Conservation (phyloP, 805 yeast genomes). For the Candida awuae region DNA sequence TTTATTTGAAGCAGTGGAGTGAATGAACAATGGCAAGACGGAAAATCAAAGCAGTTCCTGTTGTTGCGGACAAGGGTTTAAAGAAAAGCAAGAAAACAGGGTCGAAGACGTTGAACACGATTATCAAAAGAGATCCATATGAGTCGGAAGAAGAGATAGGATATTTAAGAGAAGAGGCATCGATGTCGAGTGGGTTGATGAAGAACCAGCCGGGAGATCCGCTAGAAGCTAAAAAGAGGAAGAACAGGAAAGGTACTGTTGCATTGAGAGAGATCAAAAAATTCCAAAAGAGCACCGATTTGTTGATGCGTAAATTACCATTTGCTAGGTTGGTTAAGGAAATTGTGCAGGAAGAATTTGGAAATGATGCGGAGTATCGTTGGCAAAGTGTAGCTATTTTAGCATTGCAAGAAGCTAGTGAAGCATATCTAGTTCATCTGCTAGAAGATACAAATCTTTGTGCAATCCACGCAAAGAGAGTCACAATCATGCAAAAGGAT, state of each 20-base stretch:
- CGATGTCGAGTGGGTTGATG: constrained; percentile 27
- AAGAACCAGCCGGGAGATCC: constrained; percentile 53
- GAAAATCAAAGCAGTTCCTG: constrained; percentile 2
- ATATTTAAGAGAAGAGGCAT: not conserved
- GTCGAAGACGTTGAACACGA: not conserved
- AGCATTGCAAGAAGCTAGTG: constrained; percentile 77
- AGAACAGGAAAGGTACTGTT: constrained; percentile 54
- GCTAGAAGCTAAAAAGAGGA: constrained; percentile 27
- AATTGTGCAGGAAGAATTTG: constrained; percentile 54
- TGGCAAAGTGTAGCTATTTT: constrained; percentile 76
- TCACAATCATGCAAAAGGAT: constrained; percentile 81
- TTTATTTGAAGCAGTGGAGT: too few relatives aligned
- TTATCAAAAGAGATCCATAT: constrained; percentile 6
- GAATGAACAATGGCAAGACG: constrained; percentile 9
- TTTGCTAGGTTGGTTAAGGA: constrained; percentile 72
- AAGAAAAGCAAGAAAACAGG: constrained; percentile 1
- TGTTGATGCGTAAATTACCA: constrained; percentile 63
- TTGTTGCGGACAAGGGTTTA: not conserved
- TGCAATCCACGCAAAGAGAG: constrained; percentile 74
- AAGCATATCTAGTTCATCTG: constrained; percentile 64
- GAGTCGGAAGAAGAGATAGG: constrained; percentile 6
- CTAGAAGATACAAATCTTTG: constrained; percentile 71
- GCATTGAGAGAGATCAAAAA: constrained; percentile 63
- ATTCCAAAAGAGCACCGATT: constrained; percentile 60
- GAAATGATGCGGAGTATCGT: constrained; percentile 48